These are phyloP conservation scores for Omphalea diandra DNA, from an alignment of 441 rosid genomes.

Conservation along the genomic window DNA sequence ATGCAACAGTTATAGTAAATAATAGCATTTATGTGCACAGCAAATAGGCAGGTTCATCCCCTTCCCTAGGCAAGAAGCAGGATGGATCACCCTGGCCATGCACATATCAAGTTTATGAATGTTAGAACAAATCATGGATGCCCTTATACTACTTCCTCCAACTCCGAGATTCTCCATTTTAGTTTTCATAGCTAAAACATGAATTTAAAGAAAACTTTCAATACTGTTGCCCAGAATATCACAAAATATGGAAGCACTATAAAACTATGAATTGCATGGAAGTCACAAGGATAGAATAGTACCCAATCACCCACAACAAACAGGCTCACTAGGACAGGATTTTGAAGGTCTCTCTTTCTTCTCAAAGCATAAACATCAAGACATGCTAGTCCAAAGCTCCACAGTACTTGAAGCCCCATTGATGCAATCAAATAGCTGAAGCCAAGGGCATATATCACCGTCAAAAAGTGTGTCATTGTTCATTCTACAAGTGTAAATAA, in stretches of 20 bases:
- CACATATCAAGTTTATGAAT: background rate
- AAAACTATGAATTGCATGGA: background rate
- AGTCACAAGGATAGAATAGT: conserved; percentile 6
- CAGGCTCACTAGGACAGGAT: conserved; percentile 88
- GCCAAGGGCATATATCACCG: conserved; percentile 19
- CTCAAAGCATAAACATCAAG: conserved; percentile 80
- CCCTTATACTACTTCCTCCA: background rate
- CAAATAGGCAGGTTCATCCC: background rate
- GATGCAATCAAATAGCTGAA: conserved; percentile 92
- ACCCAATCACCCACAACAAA: conserved; percentile 99
- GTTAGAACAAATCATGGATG: background rate
- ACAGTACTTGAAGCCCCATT: conserved; percentile 93
- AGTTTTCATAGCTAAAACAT: too few relatives aligned
- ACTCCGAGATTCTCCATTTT: too few relatives aligned
- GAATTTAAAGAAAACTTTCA: too few relatives aligned
- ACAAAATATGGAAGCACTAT: background rate
- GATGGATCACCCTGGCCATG: too few relatives aligned
- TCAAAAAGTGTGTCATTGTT: conserved; percentile 5
- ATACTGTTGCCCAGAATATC: background rate
- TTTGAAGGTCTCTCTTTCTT: conserved; percentile 80
- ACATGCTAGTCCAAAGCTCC: conserved; percentile 98
- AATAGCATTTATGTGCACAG: background rate
- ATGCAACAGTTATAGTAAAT: background rate
- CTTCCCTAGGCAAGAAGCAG: background rate
- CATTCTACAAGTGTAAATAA: background rate